Conservation (phyloP, 2,329 filamentous ascomycete species). For the Alternaria novae-zelandiae region DNA sequence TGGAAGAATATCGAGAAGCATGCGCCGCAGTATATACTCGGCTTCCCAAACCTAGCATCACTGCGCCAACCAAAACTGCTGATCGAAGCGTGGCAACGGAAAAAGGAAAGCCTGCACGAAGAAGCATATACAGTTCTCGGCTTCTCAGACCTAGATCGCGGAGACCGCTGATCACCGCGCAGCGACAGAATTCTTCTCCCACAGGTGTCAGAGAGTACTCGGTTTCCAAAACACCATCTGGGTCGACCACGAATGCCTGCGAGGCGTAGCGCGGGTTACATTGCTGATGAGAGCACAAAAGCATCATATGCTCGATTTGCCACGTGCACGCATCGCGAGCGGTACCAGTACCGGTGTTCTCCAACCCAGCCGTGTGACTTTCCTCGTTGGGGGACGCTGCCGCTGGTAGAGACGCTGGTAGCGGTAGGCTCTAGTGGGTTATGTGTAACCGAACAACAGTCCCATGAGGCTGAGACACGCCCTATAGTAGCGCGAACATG, state of each 20-base stretch:
- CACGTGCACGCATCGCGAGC: not conserved
- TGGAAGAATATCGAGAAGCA: not conserved
- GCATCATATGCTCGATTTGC: not conserved
- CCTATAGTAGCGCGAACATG: slow-evolving; percentile 1
- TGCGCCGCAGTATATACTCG: not conserved
- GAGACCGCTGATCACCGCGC: not conserved
- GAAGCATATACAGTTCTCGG: not conserved
- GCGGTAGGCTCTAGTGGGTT: not conserved
- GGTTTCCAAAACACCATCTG: not conserved
- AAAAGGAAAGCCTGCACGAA: not conserved
- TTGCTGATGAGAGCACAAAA: not conserved
- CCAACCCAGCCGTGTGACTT: not conserved
- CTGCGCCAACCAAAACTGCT: not conserved
- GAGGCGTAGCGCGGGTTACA: not conserved
- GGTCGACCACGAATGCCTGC: not conserved
- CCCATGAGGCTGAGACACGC: not conserved
- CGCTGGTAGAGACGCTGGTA: not conserved
- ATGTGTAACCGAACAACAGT: not conserved
- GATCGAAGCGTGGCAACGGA: not conserved
- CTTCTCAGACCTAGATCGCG: not conserved
- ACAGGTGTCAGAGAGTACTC: not conserved
- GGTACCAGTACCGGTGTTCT: not conserved
- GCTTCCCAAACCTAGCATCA: not conserved
- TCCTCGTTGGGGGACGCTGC: not conserved
- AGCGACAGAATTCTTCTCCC: not conserved